Base-by-base conservation (phyloP, 257 asterid species). In the Ballota nigra region DNA sequence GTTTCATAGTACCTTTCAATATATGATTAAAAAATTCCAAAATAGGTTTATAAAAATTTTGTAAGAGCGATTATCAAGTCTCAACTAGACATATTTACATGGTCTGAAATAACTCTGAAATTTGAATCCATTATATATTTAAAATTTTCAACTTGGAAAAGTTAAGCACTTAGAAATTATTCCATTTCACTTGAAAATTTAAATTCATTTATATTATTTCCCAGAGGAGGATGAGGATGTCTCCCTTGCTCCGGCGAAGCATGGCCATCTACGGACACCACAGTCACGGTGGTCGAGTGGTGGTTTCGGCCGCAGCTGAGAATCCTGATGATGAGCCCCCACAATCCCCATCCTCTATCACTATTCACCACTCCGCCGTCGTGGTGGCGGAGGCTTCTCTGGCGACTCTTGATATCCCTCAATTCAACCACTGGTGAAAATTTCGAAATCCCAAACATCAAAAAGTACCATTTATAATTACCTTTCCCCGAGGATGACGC, bases 291-390 rank as follows among this genome's bases (percentile, higher is more conserved):
- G 9, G 69, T 69, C 0, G 78, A 53, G 0, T 57, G 75, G 69
- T 70, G 68, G 72, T 67, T 63, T 36, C 83, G 74, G 29, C 82
- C 77, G 53, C 92, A 90, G 76, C 92, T 86, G 60, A 89, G 75
- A 4, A 79, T 80, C 62, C 80, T 83, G 38, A 90, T 78, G 79
- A 90, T 78, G 78, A 90, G 64, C 33, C 79, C 64, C 90, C 89
- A 83, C 45, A 80, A 38, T 13, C 91, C 76, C 13, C 79, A 65
- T 0, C 78, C 75, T 5, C 66, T 55, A 24, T 10, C 75, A 57
- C n/a, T 45, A 45, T 69, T 77, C 38, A 63, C 18, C 56, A 15
- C 15, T 29, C 47, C 6, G 5, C 6, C 66, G 9, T 34, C 66
- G 15, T n/a, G 55, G 38, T 74, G 73, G 13, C 87, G 72, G 55